Base-by-base conservation (phyloP, 192 early-diverging fungal species). In the Jimgerdemannia flammicorona region DNA sequence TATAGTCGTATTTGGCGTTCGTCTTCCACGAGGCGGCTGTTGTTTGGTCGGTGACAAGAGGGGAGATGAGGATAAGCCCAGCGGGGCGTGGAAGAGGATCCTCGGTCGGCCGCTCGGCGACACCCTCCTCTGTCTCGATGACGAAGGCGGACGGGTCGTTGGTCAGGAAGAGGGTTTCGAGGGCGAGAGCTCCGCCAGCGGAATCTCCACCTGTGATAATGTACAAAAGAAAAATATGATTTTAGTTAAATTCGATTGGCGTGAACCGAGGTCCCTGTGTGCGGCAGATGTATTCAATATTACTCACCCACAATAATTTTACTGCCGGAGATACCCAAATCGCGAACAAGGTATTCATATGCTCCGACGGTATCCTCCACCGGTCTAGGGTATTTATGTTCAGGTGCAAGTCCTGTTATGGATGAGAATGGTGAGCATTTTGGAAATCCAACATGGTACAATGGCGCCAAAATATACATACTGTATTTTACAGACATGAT, bases 121-220 rank as follows among this genome's bases (percentile, higher is more conserved):
- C 29, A 40, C 19, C 18, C 40, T 2, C 67, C 9, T 6, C 67
- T 3, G 75, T 77, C 3, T 76, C 78, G 11, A 83, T 77, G 44
- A 79, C 78, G 73, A 83, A 83, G 75, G 77, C 75, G 64, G 74
- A 77, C 2, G 81, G 81, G 59, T 83, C 81, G 64, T 83, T 77
- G 4, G 81, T 79, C 40, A 83, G 77, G 68, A 79, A 83, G 3
- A 83, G 67, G 75, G 74, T 79, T 70, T 83, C 81, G 20, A 83
- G 66, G 20, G 74, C 64, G 7, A 83, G 67, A 14, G 81, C 75
- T 44, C 78, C 78, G 29, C 81, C 81, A 18, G 81, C 77, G 43
- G 72, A 75, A 66, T 83, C 81, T 67, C 81, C 81, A 39, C 70
- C 69, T n/a, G 72, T 44, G 29, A 68, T 40, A 10, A 10, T 6